phyloP scores from a whole-genome alignment of 139 green algal species.

The Coccomyxa sp. region DNA sequence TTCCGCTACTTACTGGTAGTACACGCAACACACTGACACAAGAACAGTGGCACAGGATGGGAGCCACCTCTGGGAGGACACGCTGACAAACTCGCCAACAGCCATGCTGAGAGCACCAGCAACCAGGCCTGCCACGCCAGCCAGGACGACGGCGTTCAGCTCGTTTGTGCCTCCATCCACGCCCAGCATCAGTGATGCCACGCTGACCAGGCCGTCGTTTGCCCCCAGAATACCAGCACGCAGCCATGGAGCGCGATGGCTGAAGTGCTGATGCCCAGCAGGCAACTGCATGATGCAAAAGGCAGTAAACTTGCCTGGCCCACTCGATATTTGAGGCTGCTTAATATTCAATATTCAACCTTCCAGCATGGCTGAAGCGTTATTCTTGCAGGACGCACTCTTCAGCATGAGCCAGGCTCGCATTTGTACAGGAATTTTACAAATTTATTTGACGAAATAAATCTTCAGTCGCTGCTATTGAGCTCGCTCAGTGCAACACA shows the following conservation, averaged over 20 bases:
- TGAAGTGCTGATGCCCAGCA: conserved; percentile 39
- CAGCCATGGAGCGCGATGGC: conserved; percentile 45
- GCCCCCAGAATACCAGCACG: conserved; percentile 42
- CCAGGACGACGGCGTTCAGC: conserved; percentile 37
- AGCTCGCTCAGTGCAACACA: background rate
- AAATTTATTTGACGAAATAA: background rate
- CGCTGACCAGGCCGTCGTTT: conserved; percentile 59
- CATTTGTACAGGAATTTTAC: background rate
- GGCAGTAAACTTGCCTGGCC: background rate
- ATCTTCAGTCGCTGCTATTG: background rate
- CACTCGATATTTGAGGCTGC: background rate
- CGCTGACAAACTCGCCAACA: conserved; percentile 62
- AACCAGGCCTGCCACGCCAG: conserved; percentile 65
- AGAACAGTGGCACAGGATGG: background rate
- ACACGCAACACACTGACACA: background rate
- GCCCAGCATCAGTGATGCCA: conserved; percentile 61
- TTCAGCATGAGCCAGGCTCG: no score
- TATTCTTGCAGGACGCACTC: no score
- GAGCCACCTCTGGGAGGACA: conserved; percentile 37
- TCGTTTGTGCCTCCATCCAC: conserved; percentile 32
- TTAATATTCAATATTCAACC: background rate
- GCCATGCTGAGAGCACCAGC: conserved; percentile 56
- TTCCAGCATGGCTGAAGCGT: no score
- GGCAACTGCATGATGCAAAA: background rate
- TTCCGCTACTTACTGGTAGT: no score